Base-by-base conservation (phyloP, 352 stramenopile genomes). In the Halophytophthora polymorphica region DNA sequence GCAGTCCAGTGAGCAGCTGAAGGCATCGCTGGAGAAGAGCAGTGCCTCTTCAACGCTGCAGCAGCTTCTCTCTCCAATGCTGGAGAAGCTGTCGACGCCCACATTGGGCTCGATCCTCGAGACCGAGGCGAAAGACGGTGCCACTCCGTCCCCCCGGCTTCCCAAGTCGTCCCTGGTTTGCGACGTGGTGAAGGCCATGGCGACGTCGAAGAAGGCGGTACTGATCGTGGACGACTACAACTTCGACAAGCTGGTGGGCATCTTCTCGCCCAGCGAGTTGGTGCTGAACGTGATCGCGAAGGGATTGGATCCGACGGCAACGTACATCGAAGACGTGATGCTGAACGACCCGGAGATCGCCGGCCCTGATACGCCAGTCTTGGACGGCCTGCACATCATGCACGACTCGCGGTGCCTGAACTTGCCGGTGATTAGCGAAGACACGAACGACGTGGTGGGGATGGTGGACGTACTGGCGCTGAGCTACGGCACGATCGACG, bases 201-300 rank as follows among this genome's bases (percentile, higher is more conserved):
- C 83, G 10, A 67, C 58, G 6, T 69, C 83, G 6, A 77, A 89
- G 25, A 98, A 98, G 68, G 96, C 96, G 12, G 90, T 88, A 1
- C 70, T 99, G 23, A 90, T 98, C 44, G 91, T 98, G 6, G 93
- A 98, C 37, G 71, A 80, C 13, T 72, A 95, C 12, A 84, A 92
- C 31, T 76, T 77, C 17, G 75, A 92, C 43, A 77, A 90, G 41
- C 64, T 99, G 8, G 79, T 98, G 21, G 96, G 96, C 34, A 86
- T 98, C 31, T 98, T 99, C 56, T 98, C 95, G 13, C 96, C 97
- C 23, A 98, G 98, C 56, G 96, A 99, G 64, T 78, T 99, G 61
- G 95, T 98, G 62, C 90, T 93, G 40, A 88, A 97, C 44, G 96
- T 98, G 33, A 88, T 99, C 56, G 90, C 95, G 0, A 97, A 93